Evolutionary conservation across 192 early-diverging fungal genomes (phyloP).

Genomic region (Irineochytrium annulatum): DNA sequence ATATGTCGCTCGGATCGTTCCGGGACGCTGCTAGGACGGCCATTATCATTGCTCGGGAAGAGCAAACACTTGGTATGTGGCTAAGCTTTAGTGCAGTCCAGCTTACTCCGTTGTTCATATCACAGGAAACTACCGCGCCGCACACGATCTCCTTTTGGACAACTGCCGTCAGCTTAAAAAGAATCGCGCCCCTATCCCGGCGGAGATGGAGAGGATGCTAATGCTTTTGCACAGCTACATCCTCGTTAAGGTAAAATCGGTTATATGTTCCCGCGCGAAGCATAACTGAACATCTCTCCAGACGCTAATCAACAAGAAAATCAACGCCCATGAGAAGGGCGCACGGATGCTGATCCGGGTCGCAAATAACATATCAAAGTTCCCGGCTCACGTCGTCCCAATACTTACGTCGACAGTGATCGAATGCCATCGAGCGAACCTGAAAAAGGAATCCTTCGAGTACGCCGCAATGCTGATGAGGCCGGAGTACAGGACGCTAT

Average conservation of each 20-base stretch:
- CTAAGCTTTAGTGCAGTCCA: neutral
- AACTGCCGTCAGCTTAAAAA: conserved; percentile 42
- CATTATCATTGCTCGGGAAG: conserved; percentile 55
- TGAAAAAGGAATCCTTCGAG: conserved; percentile 49
- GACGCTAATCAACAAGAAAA: conserved; percentile 41
- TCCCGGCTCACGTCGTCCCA: conserved; percentile 50
- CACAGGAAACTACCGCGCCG: conserved; percentile 48
- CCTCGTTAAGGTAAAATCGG: conserved; percentile 47
- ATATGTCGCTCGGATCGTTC: conserved; percentile 54
- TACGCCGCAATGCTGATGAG: conserved; percentile 56
- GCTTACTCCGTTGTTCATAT: neutral
- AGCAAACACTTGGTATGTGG: conserved; percentile 41
- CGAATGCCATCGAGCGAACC: conserved; percentile 50
- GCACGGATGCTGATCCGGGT: conserved; percentile 57
- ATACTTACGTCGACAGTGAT: conserved; percentile 63
- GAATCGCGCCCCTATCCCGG: conserved; percentile 39
- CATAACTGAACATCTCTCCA: no score
- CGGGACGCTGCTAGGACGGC: conserved; percentile 53
- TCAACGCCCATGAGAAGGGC: conserved; percentile 44
- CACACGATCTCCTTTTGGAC: conserved; percentile 52
- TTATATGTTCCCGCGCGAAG: neutral
- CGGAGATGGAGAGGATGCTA: conserved; percentile 52
- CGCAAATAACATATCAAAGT: conserved; percentile 50
- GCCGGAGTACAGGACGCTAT: conserved; percentile 51
- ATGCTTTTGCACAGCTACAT: conserved; percentile 60